Base-by-base conservation (phyloP, 345 rosid species). In the Hevea brasiliensis region DNA sequence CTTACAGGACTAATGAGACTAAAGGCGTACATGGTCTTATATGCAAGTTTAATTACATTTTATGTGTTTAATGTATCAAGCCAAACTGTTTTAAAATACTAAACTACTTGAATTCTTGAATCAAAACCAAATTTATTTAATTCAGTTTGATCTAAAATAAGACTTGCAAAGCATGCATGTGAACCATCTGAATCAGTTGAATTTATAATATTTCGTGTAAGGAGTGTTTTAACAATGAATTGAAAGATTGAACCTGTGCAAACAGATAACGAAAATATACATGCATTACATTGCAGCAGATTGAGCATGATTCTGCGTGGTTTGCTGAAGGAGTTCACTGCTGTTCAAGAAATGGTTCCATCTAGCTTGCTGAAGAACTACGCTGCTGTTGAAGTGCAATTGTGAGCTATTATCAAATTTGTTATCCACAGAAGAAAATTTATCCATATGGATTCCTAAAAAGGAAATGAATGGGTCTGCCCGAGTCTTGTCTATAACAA, bases 401-500 rank as follows among this genome's bases (percentile, higher is more conserved):
- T 53, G 67, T 12, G 80, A 80, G 62, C 72, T 51, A 57, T 68
- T 59, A 63, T 51, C 44, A 57, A 56, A 53, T 32, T 67, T 29
- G 26, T 50, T 53, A 62, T 73, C 71, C 44, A 70, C 37, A 73
- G 57, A 67, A 0, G 88, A 86, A 65, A 77, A 83, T 27, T 35
- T 74, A 67, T 94, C 97, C 81, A 82, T 72, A 62, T 85, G 87
- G 14, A 94, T 59, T 50, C 98, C 97, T 45, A 92, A 10, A 67
- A 80, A 85, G 21, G 97, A 86, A 72, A 94, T 81, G 23, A 92
- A 91, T 0, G 98, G 97, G n/a, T 87, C 93, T 3, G 83, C 85
- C n/a, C 97, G 82, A 11, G 90, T 85, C 75, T 79, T 72, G 63
- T 83, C 88, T 27, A 90, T 77, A 7, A 88, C 97, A 32, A 94